Evolutionary conservation across 257 asterid genomes (phyloP), one percentile per base, ranked within the genome.

Genomic region (Solanum tarijense): DNA sequence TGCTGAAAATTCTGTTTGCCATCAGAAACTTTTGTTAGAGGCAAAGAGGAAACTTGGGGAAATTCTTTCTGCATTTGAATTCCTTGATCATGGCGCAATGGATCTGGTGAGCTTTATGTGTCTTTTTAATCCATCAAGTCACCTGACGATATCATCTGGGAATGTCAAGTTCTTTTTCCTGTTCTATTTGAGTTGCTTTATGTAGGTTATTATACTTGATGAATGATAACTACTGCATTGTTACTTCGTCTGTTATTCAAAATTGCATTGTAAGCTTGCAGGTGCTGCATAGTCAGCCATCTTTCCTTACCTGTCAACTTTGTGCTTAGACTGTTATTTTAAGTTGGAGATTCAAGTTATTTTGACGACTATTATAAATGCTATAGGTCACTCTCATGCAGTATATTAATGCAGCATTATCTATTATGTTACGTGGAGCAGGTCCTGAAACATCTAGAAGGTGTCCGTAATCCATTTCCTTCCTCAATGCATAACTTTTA

Each of bases 11-110:
- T 90, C 68, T 86, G 88, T 92, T 88, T 84, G 46, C 5, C 81
- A 89, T 83, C 82, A 97, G 98, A 96, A 93, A 90, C 96, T 97
- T 89, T 89, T 97, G 87, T 87, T 87, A 39, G 98, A 96, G 91
- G 98, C 99, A 74, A 97, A 93, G 93, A 93, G 88, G 90, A 96
- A 93, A 90, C 98, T 97, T 86, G 99, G 99, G 68, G 99, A 96
- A 92, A 96, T 97, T 92, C 96, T 97, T 87, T 97, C 99, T 23
- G 99, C 99, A 87, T 97, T 96, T 91, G 99, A 97, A 85, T 96
- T 96, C 91, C 89, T 97, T 92, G 98, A 97, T 92, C 90, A 91
- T 84, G 88, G 90, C 83, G 98, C 99, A 66, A 95, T 97, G 98
- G 92, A 92, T 92, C 91, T 97, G 98, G 99, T 97, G 91, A 91